Percentiles rank a stretch among this genome's conserved stretches.
Evolutionary conservation across 2,329 filamentous ascomycete genomes (phyloP).

Genomic region (Periconia sp.): DNA sequence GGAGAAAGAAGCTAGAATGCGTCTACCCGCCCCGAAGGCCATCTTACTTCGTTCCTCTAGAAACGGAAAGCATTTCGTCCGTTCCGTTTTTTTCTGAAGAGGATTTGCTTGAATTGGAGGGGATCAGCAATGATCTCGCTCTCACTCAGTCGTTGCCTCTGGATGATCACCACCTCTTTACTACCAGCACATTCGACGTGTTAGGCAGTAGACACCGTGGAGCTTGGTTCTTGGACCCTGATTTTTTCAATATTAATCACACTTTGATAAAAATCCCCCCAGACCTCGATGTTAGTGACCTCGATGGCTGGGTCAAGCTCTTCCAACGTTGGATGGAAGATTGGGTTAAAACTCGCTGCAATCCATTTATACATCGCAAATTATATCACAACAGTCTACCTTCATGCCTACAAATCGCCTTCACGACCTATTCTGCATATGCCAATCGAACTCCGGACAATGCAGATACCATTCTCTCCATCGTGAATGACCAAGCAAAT

Average conservation of each 20-base stretch:
- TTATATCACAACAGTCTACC: slow-evolving; percentile 29
- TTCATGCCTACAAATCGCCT: slow-evolving; percentile 34
- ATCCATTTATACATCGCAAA: slow-evolving; percentile 34
- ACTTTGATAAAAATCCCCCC: slow-evolving; percentile 3
- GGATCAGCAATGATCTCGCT: background rate
- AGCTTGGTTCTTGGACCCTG: slow-evolving; percentile 7
- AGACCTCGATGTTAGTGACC: slow-evolving; percentile 5
- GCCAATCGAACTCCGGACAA: slow-evolving; percentile 11
- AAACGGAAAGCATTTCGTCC: background rate
- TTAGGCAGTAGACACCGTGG: background rate
- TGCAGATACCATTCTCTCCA: slow-evolving; percentile 13
- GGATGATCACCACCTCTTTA: background rate
- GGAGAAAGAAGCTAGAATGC: slow-evolving; percentile 5
- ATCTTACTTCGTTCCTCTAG: slow-evolving; percentile 6
- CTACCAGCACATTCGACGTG: background rate
- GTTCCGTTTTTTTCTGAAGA: background rate
- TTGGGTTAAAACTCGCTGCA: slow-evolving; percentile 32
- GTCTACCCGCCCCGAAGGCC: slow-evolving; percentile 7
- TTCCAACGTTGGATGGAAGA: slow-evolving; percentile 22
- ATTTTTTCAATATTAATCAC: slow-evolving; percentile 8
- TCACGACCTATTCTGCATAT: slow-evolving; percentile 17
- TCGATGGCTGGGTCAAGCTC: slow-evolving; percentile 8
- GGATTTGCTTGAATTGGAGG: background rate
- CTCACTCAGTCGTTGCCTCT: background rate
- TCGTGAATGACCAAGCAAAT: slow-evolving; percentile 11